Base-by-base conservation (phyloP, 2,329 filamentous ascomycete genomes). In the Venturia aucupariae region DNA sequence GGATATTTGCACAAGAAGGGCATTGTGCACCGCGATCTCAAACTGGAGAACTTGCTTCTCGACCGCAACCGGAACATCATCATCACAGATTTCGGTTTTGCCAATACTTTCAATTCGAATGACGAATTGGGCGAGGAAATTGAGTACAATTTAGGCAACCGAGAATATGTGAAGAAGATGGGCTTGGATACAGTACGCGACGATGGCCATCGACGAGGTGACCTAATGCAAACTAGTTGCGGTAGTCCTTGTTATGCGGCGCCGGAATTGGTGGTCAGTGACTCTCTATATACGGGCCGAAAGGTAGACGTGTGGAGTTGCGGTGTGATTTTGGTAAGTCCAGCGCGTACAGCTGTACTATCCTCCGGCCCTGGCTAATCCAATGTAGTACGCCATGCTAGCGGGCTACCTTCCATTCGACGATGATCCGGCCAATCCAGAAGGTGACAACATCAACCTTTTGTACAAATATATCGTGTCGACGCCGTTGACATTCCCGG, bases 261-360 rank as follows among this genome's bases (percentile, higher is more conserved):
- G 17, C 94, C 94, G 4, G 94, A 99, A 78, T 82, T 99, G 63
- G 94, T 99, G 17, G 94, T 99, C 67, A 97, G 92, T 74, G 94
- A 99, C 76, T 96, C 92, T 19, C 80, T 99, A 8, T 99, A 99
- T 77, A 99, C 94, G 1, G 94, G 94, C 59, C 87, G 93, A 62
- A 99, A 99, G 77, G 94, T 99, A 32, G 94, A 99, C 73, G 94
- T 99, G 42, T 99, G 94, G 94, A 97, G 94, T 76, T 99, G 94
- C 74, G 94, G 94, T 77, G 94, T 99, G 46, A 99, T 99, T 72
- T 76, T 99, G 83, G 93, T 97, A 83, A 78, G 90, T 81, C 38
- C 4, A 35, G 32, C 22, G 64, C 11, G 22, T 10, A 27, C 22
- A 27, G 11, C 11, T 51, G 22, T 22, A 4, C 11, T 15, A 3